Evolutionary conservation across 345 rosid genomes (phyloP), one percentile per base, ranked within the genome.

Genomic region (Salix arbutifolia): DNA sequence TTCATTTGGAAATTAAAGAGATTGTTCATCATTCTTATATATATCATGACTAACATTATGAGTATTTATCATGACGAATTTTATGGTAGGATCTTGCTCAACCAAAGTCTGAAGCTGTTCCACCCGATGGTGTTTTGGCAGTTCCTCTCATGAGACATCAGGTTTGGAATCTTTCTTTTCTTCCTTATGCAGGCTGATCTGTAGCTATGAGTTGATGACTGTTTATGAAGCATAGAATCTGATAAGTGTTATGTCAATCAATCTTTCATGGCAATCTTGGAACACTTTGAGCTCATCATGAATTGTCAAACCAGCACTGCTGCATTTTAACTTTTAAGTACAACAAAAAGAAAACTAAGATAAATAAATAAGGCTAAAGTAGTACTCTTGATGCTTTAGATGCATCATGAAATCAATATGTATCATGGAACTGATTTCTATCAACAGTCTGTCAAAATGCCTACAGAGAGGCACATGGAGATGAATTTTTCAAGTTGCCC

Each of bases 91-190:
- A 88, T 85, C 89, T 96, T 79, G 84, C 93, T 71, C 91, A 87
- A 85, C 92, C 94, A 67, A 85, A 77, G 65, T 87, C 91, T n/a
- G 99, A 96, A 90, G 90, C 89, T 81, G 81, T 23, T 81, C 92
- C 81, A 4, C 98, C 99, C 17, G 93, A 93, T 30, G 98, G 97
- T 83, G 74, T 84, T 84, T 50, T 95, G 88, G 69, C 96, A 71
- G 97, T 93, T 74, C 87, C 96, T 74, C 99, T 95, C 72, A 70
- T 95, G 84, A 89, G 92, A 81, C 98, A 91, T 87, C 99, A 95
- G 99, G 98, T 95, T 79, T 75, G 80, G 26, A 73, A 31, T 42
- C 70, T 75, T 76, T 68, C 23, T 44, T 38, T 68, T 38, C 58
- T 21, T 25, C 35, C 60, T 14, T 48, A 11, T 69, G 30, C 25